A percentile compares a stretch with the other conserved stretches of the same genome.
These are phyloP conservation scores for Trichaptum fuscoviolaceum DNA, from an alignment of 768 basidiomycete genomes.

Conservation along the genomic window DNA sequence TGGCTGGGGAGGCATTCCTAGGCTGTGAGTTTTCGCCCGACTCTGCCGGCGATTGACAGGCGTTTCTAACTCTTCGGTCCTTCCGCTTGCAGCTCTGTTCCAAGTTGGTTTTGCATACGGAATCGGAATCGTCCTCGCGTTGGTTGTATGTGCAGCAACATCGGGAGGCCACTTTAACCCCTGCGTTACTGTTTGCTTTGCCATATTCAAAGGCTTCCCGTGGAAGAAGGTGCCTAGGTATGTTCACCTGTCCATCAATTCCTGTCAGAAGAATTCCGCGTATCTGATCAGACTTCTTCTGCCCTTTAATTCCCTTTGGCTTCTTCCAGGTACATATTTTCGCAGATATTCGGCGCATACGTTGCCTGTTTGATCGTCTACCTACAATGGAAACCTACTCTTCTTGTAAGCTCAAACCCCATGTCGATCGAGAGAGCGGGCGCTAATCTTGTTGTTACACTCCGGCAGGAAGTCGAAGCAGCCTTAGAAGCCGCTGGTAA, in stretches of 20 bases:
- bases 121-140: slow-evolving; percentile 54
- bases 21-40: slow-evolving; percentile 38
- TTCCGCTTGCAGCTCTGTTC: slow-evolving; percentile 36
- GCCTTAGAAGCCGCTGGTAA: slow-evolving; percentile 23
- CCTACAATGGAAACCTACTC: slow-evolving; percentile 35
- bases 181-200: slow-evolving; percentile 47
- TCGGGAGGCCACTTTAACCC: slow-evolving; percentile 69
- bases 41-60: slow-evolving; percentile 1
- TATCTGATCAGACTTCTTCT: not conserved
- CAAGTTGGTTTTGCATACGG: slow-evolving; percentile 57
- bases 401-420: not conserved
- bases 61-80: slow-evolving; percentile 4
- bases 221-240: slow-evolving; percentile 45
- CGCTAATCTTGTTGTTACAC: not conserved
- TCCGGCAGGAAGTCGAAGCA: slow-evolving; percentile 20
- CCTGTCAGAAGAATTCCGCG: not conserved
- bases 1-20: slow-evolving; percentile 34
- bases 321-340: slow-evolving; percentile 49
- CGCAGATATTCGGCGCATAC: slow-evolving; percentile 63
- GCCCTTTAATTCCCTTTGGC: not conserved
- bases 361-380: slow-evolving; percentile 58
- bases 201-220: slow-evolving; percentile 53
- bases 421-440: not conserved
- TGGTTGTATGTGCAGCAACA: slow-evolving; percentile 44
- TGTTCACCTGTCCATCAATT: slow-evolving; percentile 11